Evolutionary conservation across 352 stramenopile genomes (phyloP).

Genomic region (Globisporangium sylvaticum): DNA sequence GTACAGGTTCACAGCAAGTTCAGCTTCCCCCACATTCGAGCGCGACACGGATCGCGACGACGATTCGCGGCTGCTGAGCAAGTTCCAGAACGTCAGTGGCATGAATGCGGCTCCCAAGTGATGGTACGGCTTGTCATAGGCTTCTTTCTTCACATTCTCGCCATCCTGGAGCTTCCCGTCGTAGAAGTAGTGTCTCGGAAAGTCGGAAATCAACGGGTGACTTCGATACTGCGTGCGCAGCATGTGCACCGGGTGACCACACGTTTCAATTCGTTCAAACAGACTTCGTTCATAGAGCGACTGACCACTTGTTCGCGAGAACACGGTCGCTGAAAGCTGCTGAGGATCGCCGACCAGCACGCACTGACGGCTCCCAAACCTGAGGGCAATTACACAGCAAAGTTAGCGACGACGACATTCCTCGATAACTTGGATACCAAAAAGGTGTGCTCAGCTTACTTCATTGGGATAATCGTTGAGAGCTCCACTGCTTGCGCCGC

Average conservation of each 20-base stretch:
- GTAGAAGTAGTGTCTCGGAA: slow-evolving; percentile 85
- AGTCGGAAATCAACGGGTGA: slow-evolving; percentile 81
- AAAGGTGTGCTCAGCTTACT: slow-evolving; percentile 36
- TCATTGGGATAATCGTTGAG: slow-evolving; percentile 88
- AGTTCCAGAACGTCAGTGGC: slow-evolving; percentile 85
- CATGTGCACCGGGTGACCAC: slow-evolving; percentile 87
- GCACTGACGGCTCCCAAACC: slow-evolving; percentile 87
- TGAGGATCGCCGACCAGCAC: slow-evolving; percentile 92
- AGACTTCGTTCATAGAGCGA: slow-evolving; percentile 90
- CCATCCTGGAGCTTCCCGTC: slow-evolving; percentile 79
- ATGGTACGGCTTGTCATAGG: slow-evolving; percentile 79
- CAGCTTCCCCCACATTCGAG: slow-evolving; percentile 74
- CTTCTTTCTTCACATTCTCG: slow-evolving; percentile 62
- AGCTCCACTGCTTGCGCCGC: slow-evolving; percentile 83
- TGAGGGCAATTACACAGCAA: slow-evolving; percentile 13
- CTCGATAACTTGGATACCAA: not conserved
- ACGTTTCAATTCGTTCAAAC: slow-evolving; percentile 89
- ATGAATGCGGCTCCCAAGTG: slow-evolving; percentile 65
- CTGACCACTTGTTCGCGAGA: slow-evolving; percentile 80
- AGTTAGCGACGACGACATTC: not conserved
- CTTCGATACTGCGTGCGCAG: slow-evolving; percentile 85
- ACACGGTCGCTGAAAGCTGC: slow-evolving; percentile 91
- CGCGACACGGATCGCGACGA: slow-evolving; percentile 71
- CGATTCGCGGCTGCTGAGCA: slow-evolving; percentile 73
- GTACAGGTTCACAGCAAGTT: slow-evolving; percentile 87